These are phyloP conservation scores for Ophiostoma ulmi DNA, from an alignment of 2,329 filamentous ascomycete genomes.

Conservation along the genomic window DNA sequence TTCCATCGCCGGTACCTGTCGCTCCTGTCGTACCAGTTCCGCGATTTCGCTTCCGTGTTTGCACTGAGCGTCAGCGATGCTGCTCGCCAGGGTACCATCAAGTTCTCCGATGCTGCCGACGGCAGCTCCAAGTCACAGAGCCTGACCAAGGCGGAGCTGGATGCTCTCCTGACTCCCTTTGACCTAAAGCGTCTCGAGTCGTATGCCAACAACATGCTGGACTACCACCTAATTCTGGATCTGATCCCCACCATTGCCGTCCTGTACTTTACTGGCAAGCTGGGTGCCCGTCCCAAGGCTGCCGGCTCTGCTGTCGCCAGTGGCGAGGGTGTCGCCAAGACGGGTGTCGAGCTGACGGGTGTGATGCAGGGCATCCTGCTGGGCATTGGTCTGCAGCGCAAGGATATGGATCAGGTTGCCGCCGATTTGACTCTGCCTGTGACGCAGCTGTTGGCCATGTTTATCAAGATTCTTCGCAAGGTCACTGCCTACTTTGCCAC, in stretches of 20 bases:
- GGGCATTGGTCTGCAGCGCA: conserved; percentile 86
- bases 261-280: conserved; percentile 77
- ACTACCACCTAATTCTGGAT: conserved; percentile 96
- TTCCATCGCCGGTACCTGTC: conserved; percentile 92
- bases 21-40: conserved; percentile 88
- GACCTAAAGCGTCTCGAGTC: conserved; percentile 92
- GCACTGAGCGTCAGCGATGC: conserved; percentile 87
- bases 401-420: conserved; percentile 74
- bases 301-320: background rate
- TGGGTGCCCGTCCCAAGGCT: conserved; percentile 42
- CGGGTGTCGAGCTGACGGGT: conserved; percentile 64
- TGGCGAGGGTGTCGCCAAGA: conserved; percentile 8
- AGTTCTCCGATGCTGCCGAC: conserved; percentile 54
- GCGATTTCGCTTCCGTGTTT: conserved; percentile 68
- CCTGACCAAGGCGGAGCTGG: conserved; percentile 70
- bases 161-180: conserved; percentile 75
- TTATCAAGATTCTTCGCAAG: conserved; percentile 92
- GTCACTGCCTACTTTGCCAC: conserved; percentile 71
- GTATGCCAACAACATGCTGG: conserved; percentile 94
- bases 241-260: conserved; percentile 76
- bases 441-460: conserved; percentile 87
- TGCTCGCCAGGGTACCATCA: conserved; percentile 55
- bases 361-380: conserved; percentile 83
- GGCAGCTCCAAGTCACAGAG: conserved; percentile 33
- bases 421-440: conserved; percentile 69